Conservation (phyloP, 495 filamentous ascomycete species). For the Parathielavia appendiculata region DNA sequence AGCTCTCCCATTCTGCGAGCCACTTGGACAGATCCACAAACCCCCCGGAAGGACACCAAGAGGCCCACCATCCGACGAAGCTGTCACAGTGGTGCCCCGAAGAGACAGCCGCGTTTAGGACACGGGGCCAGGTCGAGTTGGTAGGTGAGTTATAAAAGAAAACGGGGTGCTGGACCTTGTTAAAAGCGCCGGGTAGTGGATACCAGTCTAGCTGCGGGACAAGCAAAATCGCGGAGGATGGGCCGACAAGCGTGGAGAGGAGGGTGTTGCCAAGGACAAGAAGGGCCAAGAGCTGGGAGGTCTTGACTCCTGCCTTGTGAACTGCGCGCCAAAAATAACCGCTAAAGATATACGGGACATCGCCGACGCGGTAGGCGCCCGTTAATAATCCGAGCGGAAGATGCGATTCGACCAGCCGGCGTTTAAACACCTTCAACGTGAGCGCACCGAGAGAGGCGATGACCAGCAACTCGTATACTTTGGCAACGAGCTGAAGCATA, state of each 20-base stretch:
- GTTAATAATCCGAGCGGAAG: neutral
- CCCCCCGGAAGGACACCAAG: neutral
- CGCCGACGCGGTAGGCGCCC: slow-evolving; percentile 4
- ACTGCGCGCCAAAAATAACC: neutral
- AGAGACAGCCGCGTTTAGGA: too few relatives aligned
- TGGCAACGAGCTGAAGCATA: neutral
- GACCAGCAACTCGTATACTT: slow-evolving; percentile 3
- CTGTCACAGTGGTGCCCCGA: too few relatives aligned
- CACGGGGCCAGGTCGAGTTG: neutral
- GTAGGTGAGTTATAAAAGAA: neutral
- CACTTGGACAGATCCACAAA: neutral
- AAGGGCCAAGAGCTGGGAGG: too few relatives aligned
- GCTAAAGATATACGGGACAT: neutral
- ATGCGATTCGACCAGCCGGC: neutral
- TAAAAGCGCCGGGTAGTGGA: neutral
- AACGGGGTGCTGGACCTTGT: neutral
- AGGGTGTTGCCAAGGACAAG: too few relatives aligned
- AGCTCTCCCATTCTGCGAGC: neutral
- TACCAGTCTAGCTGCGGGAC: slow-evolving; percentile 1
- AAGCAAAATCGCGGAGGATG: neutral
- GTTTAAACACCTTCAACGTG: slow-evolving; percentile 1
- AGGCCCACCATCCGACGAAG: neutral
- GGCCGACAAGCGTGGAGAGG: neutral
- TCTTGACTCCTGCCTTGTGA: too few relatives aligned
- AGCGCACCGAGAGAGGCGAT: neutral